Base-by-base conservation (phyloP, 305 asterid genomes). In the Solanum aculeatissimum region DNA sequence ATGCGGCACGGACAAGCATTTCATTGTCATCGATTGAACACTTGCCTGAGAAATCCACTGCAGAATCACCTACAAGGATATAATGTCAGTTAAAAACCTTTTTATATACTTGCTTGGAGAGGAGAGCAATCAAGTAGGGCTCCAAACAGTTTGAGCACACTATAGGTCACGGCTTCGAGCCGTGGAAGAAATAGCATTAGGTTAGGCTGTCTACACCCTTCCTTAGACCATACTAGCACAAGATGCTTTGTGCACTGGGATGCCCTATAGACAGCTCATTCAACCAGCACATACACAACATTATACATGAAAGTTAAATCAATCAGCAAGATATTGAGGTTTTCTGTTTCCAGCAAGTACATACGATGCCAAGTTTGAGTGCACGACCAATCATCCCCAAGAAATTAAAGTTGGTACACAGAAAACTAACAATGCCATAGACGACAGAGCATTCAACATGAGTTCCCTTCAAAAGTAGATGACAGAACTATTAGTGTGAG, bases 31-130 rank as follows among this genome's bases (percentile, higher is more conserved):
- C 85, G 25, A 82, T 60, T 49, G 86, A 23, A 89, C 42, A 80
- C 84, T 82, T 88, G 62, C 82, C 45, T 40, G 92, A 83, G 80
- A 84, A 88, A 23, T 88, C 91, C 35, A 88, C 85, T 66, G 75
- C 90, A 42, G 92, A 84, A 74, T 93, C 97, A 87, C 94, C 95
- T 92, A 82, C n/a, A 83, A 83, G 53, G 43, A 65, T 47, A 10
- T 7, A 68, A 57, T 25, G 58, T 84, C 43, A 62, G 85, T 40
- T 43, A 62, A 75, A 23, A 47, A 7, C 11, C 21, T 25, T 29
- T 27, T 81, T 58, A 27, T 19, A 16, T 19, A 29, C 25, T 18
- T 40, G 53, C 53, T 70, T 40, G 1, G 19, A 70, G 29, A 70
- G 53, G 78, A n/a, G 27, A 70, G 53, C 45, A 70, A 11, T 70